Evolutionary conservation across 2,329 filamentous ascomycete species (phyloP).

Genomic region (Aspergillus nomiae): DNA sequence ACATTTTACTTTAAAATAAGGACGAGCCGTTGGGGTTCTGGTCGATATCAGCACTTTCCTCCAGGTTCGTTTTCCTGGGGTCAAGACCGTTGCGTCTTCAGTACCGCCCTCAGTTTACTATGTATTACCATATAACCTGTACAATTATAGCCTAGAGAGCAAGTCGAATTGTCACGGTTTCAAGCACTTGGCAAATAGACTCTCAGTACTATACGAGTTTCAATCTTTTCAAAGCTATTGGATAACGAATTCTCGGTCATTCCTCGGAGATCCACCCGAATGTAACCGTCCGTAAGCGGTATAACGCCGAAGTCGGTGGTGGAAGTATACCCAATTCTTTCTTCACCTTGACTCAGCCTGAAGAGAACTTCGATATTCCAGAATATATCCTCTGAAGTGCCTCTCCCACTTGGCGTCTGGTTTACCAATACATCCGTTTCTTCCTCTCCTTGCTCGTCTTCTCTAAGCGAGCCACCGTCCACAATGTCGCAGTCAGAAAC

Average conservation of each 20-base stretch:
- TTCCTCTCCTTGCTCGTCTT: neutral
- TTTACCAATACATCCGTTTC: neutral
- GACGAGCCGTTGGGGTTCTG: neutral
- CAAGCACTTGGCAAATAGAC: too few relatives aligned
- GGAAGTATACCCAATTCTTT: neutral
- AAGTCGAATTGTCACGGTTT: neutral
- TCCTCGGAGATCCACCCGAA: neutral
- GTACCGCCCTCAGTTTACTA: too few relatives aligned
- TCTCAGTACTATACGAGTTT: neutral
- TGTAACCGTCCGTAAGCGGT: neutral
- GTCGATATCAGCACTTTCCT: neutral
- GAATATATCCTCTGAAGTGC: neutral
- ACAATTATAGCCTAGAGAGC: neutral
- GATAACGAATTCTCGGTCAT: neutral
- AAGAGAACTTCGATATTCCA: neutral
- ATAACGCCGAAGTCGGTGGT: neutral
- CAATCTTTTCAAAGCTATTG: neutral
- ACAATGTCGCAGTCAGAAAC: neutral
- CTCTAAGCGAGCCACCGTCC: neutral
- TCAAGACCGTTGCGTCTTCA: neutral
- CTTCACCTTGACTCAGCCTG: neutral
- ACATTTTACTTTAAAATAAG: too few relatives aligned
- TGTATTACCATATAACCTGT: too few relatives aligned
- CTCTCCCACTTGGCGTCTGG: too few relatives aligned
- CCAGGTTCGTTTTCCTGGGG: neutral